Percentiles rank a stretch among this genome's conserved stretches.
These are phyloP conservation scores for Mucor racemosus DNA, from an alignment of 371 early-diverging fungal genomes.

Conservation along the genomic window DNA sequence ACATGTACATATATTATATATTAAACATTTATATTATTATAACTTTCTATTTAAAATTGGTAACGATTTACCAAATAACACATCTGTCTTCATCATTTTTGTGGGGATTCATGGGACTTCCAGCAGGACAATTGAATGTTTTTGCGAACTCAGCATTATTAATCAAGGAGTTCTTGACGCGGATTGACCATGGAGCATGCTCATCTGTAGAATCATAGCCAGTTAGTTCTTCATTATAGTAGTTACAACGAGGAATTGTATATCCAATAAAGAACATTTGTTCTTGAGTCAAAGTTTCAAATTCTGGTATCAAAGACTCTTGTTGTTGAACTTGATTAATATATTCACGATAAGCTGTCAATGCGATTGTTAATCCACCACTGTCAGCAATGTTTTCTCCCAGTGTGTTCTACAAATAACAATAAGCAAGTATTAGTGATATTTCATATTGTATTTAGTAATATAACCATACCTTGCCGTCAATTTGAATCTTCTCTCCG, in stretches of 20 bases:
- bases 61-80: slow-evolving; percentile 42
- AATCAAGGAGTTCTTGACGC: slow-evolving; percentile 61
- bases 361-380: slow-evolving; percentile 60
- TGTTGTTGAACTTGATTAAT: neutral
- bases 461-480: slow-evolving; percentile 41
- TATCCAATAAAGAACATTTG: slow-evolving; percentile 56
- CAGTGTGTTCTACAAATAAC: slow-evolving; percentile 44
- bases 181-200: slow-evolving; percentile 56
- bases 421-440: no score
- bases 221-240: neutral
- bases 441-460: no score
- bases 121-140: slow-evolving; percentile 60
- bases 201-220: slow-evolving; percentile 27
- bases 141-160: slow-evolving; percentile 63
- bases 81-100: slow-evolving; percentile 45
- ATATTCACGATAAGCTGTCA: slow-evolving; percentile 22
- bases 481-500: slow-evolving; percentile 35
- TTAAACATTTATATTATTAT: no score
- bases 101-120: slow-evolving; percentile 53
- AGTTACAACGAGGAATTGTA: slow-evolving; percentile 51
- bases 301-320: slow-evolving; percentile 42
- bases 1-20: no score
- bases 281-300: slow-evolving; percentile 43
- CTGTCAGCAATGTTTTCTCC: slow-evolving; percentile 79
- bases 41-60: no score